These are phyloP conservation scores for Stemphylium beticola DNA, from an alignment of 2,329 filamentous ascomycete species.

Conservation along the genomic window DNA sequence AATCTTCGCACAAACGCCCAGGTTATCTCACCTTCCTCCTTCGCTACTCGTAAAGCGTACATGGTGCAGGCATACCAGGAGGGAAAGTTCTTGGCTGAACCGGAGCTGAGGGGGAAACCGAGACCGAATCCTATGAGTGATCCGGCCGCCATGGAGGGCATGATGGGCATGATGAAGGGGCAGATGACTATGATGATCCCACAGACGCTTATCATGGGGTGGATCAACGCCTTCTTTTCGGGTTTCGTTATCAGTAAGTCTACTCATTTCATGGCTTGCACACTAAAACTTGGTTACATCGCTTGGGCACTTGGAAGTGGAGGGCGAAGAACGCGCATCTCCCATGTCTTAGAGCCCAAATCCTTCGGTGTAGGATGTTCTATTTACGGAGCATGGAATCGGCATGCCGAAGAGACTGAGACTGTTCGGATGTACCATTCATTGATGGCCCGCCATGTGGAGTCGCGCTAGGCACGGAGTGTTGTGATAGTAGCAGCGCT, in stretches of 20 bases:
- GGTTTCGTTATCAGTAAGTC: slow-evolving; percentile 92
- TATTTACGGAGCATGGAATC: no score
- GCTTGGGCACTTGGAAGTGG: no score
- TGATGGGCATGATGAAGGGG: slow-evolving; percentile 99
- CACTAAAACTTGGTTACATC: no score
- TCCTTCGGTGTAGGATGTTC: no score
- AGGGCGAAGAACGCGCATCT: no score
- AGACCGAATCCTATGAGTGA: slow-evolving; percentile 94
- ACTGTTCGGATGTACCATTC: no score
- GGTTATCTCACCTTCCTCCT: slow-evolving; percentile 77
- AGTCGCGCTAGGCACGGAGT: not conserved
- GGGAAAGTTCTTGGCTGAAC: slow-evolving; percentile 88
- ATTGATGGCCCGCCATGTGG: not conserved
- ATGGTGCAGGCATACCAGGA: slow-evolving; percentile 82
- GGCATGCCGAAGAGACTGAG: no score
- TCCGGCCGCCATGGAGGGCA: slow-evolving; percentile 96
- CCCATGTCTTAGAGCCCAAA: no score
- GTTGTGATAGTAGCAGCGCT: not conserved
- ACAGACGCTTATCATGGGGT: slow-evolving; percentile 98
- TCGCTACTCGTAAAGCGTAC: slow-evolving; percentile 79
- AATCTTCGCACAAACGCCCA: slow-evolving; percentile 83
- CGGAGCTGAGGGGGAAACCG: slow-evolving; percentile 82
- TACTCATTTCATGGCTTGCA: not conserved
- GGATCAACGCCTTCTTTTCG: slow-evolving; percentile 99
- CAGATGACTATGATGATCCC: slow-evolving; percentile 99